These are phyloP conservation scores for Luffa aegyptiaca DNA, from an alignment of 306 rosid species.

Conservation along the genomic window DNA sequence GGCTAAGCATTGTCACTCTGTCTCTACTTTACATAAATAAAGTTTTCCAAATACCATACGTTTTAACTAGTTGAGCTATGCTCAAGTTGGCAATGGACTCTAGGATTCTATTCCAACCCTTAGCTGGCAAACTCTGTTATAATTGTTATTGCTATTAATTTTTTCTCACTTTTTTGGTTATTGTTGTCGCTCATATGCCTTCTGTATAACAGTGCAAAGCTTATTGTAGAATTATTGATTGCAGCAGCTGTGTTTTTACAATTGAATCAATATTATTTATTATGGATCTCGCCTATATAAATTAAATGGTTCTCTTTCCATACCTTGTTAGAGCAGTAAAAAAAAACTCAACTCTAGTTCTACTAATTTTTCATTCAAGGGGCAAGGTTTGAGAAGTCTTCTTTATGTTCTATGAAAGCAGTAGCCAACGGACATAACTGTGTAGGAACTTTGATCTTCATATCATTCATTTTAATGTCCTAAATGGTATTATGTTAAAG, in stretches of 20 bases:
- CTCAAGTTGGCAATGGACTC: too few relatives aligned
- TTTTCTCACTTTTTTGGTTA: too few relatives aligned
- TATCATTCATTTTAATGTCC: background rate
- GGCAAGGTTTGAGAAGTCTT: background rate
- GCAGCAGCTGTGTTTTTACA: background rate
- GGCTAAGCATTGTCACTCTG: too few relatives aligned
- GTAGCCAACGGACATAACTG: background rate
- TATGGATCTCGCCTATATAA: background rate
- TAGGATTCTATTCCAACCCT: too few relatives aligned
- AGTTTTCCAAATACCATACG: too few relatives aligned
- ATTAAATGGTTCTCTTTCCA: background rate
- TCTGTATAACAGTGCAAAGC: background rate
- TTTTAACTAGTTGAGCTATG: too few relatives aligned
- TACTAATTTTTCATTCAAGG: background rate
- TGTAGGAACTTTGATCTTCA: background rate
- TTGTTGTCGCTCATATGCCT: background rate
- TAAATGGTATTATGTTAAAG: background rate
- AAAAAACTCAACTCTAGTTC: background rate
- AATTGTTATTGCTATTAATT: too few relatives aligned
- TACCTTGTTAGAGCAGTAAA: background rate
- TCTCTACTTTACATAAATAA: too few relatives aligned
- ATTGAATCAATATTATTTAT: background rate
- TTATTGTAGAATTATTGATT: background rate
- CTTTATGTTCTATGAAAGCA: background rate
- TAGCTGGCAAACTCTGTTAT: too few relatives aligned